phyloP scores from a whole-genome alignment of 768 basidiomycete species.

The Leccinellum luteum region DNA sequence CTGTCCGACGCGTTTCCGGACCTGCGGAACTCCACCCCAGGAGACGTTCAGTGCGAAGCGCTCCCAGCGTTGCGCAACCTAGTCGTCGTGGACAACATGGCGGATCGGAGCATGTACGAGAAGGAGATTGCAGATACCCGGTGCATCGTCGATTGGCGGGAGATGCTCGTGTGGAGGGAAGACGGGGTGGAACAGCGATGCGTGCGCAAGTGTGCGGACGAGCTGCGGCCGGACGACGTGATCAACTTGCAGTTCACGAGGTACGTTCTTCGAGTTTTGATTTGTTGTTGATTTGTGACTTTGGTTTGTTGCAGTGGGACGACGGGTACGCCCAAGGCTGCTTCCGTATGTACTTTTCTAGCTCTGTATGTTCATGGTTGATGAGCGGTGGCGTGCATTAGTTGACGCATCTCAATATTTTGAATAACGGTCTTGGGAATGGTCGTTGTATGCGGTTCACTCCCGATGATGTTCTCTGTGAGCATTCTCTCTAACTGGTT shows the following conservation, averaged over 20 bases:
- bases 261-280: constrained; percentile 34
- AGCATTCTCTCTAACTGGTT: constrained; percentile 16
- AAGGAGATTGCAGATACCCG: constrained; percentile 41
- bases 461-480: constrained; percentile 66
- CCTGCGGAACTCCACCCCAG: constrained; percentile 46
- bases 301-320: constrained; percentile 55
- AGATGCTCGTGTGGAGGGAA: constrained; percentile 67
- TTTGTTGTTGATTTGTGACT: constrained; percentile 2
- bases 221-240: constrained; percentile 60
- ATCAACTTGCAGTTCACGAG: constrained; percentile 87
- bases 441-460: constrained; percentile 71
- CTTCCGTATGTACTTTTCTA: constrained; percentile 52
- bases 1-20: constrained; percentile 58
- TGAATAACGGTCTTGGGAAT: constrained; percentile 75
- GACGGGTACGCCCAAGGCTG: constrained; percentile 79
- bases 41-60: constrained; percentile 53
- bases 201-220: constrained; percentile 41
- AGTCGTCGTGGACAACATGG: constrained; percentile 64
- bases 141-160: constrained; percentile 67
- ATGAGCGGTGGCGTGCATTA: constrained; percentile 22
- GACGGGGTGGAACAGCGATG: constrained; percentile 40
- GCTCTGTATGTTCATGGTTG: neutral
- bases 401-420: constrained; percentile 76
- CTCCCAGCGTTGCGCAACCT: constrained; percentile 64
- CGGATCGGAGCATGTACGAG: constrained; percentile 38